phyloP scores from a whole-genome alignment of 1,284 basidiomycete genomes.

The Trichosporon asahii region DNA sequence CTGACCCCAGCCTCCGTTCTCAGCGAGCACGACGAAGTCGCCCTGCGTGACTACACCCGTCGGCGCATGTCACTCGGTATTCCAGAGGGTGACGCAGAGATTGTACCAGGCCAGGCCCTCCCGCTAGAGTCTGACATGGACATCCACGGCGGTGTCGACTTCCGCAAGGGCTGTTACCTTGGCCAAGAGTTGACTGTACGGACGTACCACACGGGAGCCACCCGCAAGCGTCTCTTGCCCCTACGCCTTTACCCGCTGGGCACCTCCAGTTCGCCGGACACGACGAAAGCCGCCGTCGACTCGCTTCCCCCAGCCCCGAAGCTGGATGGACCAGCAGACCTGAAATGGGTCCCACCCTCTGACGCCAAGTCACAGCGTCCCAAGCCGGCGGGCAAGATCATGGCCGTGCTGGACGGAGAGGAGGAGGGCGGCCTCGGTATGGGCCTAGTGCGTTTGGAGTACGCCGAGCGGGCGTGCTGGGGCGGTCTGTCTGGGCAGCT shows the following conservation, averaged over 20 bases:
- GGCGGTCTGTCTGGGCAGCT: constrained; percentile 26
- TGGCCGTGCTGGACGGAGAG: constrained; percentile 29
- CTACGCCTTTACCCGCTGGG: constrained; percentile 52
- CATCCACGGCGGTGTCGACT: constrained; percentile 92
- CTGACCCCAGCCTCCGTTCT: constrained; percentile 27
- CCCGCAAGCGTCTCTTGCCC: constrained; percentile 87
- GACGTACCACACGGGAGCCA: constrained; percentile 89
- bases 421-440: constrained; percentile 35
- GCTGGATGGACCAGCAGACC: constrained; percentile 24
- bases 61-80: constrained; percentile 75
- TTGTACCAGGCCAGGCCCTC: constrained; percentile 70
- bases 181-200: constrained; percentile 96
- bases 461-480: constrained; percentile 45
- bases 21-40: constrained; percentile 25
- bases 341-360: constrained; percentile 39
- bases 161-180: constrained; percentile 95
- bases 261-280: constrained; percentile 1
- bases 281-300: neutral
- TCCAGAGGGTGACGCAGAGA: constrained; percentile 79
- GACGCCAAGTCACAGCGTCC: constrained; percentile 38
- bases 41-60: constrained; percentile 14
- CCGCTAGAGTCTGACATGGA: constrained; percentile 94
- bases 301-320: neutral
- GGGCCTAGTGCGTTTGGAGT: constrained; percentile 48
- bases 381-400: constrained; percentile 44